phyloP scores from a whole-genome alignment of 306 rosid species.

The Ceratonia siliqua region DNA sequence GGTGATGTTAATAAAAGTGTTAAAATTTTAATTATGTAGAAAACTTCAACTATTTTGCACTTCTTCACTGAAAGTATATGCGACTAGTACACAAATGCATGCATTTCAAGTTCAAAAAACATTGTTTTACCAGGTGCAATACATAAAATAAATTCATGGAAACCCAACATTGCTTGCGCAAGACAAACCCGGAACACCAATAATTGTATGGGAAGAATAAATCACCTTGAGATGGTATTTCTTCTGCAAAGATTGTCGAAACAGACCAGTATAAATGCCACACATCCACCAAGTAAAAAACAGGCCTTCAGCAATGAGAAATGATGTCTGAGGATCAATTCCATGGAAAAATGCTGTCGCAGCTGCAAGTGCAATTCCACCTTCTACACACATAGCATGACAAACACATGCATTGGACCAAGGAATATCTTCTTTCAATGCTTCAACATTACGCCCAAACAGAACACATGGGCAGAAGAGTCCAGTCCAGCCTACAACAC shows the following conservation, averaged over 20 bases:
- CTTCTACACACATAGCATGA: slow-evolving; percentile 59
- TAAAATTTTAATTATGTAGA: background rate
- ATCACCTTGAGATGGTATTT: slow-evolving; percentile 59
- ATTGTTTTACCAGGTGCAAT: background rate
- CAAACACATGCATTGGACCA: slow-evolving; percentile 56
- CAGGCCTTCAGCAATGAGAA: slow-evolving; percentile 52
- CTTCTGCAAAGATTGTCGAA: slow-evolving; percentile 57
- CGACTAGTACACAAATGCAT: background rate
- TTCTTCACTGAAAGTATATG: background rate
- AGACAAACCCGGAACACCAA: background rate
- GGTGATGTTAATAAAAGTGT: background rate
- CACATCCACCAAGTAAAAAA: slow-evolving; percentile 68
- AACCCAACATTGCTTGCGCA: background rate
- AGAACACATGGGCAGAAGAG: slow-evolving; percentile 59
- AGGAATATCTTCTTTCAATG: slow-evolving; percentile 47
- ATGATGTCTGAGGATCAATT: slow-evolving; percentile 51
- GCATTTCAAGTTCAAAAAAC: background rate
- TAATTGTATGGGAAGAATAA: background rate
- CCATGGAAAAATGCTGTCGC: slow-evolving; percentile 49
- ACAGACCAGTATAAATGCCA: slow-evolving; percentile 56
- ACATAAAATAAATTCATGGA: background rate
- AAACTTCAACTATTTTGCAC: background rate
- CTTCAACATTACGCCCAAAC: slow-evolving; percentile 52
- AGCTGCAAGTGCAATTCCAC: slow-evolving; percentile 53
- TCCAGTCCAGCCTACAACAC: slow-evolving; percentile 53